Evolutionary conservation across 306 rosid genomes (phyloP).

Genomic region (Cucurbita moschata): DNA sequence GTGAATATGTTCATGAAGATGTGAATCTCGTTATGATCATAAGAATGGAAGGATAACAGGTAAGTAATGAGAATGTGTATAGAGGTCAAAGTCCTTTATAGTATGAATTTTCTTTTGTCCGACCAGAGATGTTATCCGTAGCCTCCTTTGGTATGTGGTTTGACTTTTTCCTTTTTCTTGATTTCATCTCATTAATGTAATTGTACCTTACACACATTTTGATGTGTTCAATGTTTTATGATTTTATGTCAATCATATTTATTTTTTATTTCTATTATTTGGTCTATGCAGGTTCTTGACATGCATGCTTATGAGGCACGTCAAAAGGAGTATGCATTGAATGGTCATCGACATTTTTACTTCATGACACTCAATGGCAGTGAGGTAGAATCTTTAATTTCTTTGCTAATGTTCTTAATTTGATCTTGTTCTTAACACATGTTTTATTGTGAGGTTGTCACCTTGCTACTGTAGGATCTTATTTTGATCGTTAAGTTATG

Average conservation of each 20-base stretch:
- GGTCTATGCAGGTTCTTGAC: constrained; percentile 72
- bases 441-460: not conserved
- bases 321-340: constrained; percentile 81
- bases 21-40: not conserved
- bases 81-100: not conserved
- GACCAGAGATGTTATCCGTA: not conserved
- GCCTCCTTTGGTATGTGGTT: not conserved
- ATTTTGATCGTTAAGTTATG: not conserved
- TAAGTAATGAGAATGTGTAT: not conserved
- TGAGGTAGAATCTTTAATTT: constrained; percentile 44
- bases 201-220: not conserved
- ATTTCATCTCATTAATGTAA: not conserved
- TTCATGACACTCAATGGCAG: constrained; percentile 95
- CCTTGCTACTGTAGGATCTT: not conserved
- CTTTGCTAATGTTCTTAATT: not conserved
- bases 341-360: constrained; percentile 95
- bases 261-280: constrained; percentile 11
- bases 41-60: not conserved
- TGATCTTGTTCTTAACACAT: not conserved
- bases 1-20: not conserved
- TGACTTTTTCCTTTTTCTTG: not conserved
- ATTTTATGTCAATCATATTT: not conserved
- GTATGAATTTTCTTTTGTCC: not conserved
- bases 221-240: not conserved
- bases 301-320: constrained; percentile 73